Conservation (phyloP, 768 basidiomycete genomes). For the Hemileccinum rubropunctum region DNA sequence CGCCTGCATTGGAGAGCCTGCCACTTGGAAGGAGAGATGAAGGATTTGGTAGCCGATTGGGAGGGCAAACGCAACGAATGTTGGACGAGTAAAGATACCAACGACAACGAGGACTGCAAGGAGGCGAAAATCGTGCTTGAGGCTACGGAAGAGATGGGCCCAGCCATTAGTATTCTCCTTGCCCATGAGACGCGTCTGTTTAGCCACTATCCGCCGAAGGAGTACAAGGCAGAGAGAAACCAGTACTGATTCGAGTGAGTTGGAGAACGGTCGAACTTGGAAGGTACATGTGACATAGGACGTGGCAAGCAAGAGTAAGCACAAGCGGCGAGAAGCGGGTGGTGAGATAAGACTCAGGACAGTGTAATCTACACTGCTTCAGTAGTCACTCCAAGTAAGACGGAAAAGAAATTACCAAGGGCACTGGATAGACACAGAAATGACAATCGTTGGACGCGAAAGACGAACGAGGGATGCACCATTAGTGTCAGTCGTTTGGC, state of each 20-base stretch:
- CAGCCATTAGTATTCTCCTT: neutral
- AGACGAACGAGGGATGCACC: constrained; percentile 19
- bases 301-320: constrained; percentile 32
- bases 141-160: neutral
- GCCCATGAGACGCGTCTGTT: neutral
- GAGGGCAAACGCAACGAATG: constrained; percentile 33
- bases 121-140: constrained; percentile 21
- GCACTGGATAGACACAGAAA: constrained; percentile 32
- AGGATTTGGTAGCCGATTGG: constrained; percentile 31
- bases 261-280: constrained; percentile 41
- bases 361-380: constrained; percentile 24
- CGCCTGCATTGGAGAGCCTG: constrained; percentile 9
- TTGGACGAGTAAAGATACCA: constrained; percentile 36
- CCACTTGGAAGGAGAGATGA: constrained; percentile 6
- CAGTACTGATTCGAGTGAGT: constrained; percentile 34
- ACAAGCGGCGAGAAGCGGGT: constrained; percentile 17
- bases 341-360: constrained; percentile 18
- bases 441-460: constrained; percentile 28
- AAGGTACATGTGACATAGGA: constrained; percentile 37
- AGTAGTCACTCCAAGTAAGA: neutral
- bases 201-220: constrained; percentile 18
- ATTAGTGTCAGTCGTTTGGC: constrained; percentile 3
- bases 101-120: constrained; percentile 26
- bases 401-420: constrained; percentile 27
- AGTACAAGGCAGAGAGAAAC: constrained; percentile 30